Evolutionary conservation across 768 basidiomycete species (phyloP), one percentile per base, ranked within the genome.

Genomic region (Naganishia antarctica): DNA sequence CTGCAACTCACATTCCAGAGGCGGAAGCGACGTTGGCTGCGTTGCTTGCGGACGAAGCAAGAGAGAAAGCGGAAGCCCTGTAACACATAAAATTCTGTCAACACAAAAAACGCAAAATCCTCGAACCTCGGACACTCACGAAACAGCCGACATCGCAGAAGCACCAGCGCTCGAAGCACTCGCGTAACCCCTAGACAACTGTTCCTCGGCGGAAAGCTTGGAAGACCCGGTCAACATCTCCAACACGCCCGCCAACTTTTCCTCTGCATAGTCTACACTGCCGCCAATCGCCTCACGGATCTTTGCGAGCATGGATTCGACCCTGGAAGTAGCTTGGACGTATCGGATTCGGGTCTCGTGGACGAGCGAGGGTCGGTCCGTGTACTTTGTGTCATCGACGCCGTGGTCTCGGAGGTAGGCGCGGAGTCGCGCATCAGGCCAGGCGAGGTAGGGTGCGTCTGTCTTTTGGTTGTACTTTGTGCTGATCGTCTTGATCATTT

Each of bases 341-440:
- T 86, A 92, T 60, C 86, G 86, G 70, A 90, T 85, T 69, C 79
- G 75, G 43, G 78, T 73, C 65, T 80, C 78, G 65, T 80, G 76
- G 31, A 98, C 82, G 21, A 96, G 83, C n/a, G 86, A 86, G 0
- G 89, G 84, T 37, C 91, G 84, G 51, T 73, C 69, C 11, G 79
- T 69, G 44, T 89, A 80, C 51, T 81, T 80, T n/a, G 81, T 81
- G 70, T 93, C 90, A 66, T 82, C 80, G 29, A 94, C 71, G 51
- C 87, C 88, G 68, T 84, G 83, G 71, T 88, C 84, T 46, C 91
- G 83, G 21, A 97, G 83, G 78, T 89, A 96, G 1, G 88, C 91
- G 48, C 92, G 86, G 28, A 98, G 84, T 32, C 93, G 84, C 3
- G 92, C 89, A 72, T 97, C 93, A 13, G 90, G 89, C 94, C 94